Conservation (phyloP, 2,329 filamentous ascomycete species). For the Colletotrichum tropicale region DNA sequence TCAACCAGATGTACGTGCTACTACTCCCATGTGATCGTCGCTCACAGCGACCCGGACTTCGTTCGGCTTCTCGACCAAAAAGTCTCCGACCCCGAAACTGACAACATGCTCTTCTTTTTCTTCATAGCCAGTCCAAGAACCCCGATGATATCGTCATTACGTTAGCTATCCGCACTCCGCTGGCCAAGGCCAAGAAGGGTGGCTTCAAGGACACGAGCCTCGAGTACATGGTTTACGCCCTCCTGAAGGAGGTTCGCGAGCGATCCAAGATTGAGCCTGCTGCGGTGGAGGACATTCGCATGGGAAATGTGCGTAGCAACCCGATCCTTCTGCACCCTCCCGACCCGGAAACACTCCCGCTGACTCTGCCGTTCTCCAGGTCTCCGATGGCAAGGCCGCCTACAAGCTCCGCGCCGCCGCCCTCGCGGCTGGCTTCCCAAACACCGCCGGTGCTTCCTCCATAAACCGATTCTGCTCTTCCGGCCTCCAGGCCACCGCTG, state of each 20-base stretch:
- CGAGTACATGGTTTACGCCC: slow-evolving; percentile 83
- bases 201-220: slow-evolving; percentile 93
- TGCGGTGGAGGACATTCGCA: slow-evolving; percentile 86
- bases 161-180: slow-evolving; percentile 84
- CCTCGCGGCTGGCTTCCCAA: slow-evolving; percentile 91
- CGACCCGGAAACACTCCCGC: not conserved
- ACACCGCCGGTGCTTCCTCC: slow-evolving; percentile 80
- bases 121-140: slow-evolving; percentile 81
- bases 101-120: slow-evolving; percentile 14
- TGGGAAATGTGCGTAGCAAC: slow-evolving; percentile 77
- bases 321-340: not conserved
- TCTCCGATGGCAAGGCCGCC: slow-evolving; percentile 82
- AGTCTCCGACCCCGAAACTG: not conserved
- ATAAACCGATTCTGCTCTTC: slow-evolving; percentile 98
- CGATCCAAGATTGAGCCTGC: slow-evolving; percentile 79
- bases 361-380: slow-evolving; percentile 47
- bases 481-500: slow-evolving; percentile 91
- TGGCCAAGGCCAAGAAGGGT: slow-evolving; percentile 88
- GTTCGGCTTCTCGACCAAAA: not conserved
- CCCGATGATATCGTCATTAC: slow-evolving; percentile 97
- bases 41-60: not conserved
- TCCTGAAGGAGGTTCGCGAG: slow-evolving; percentile 77
- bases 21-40: slow-evolving; percentile 7
- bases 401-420: slow-evolving; percentile 91
- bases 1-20: slow-evolving; percentile 76